Percentiles rank a stretch among this genome's conserved stretches.
phyloP scores from a whole-genome alignment of 2,329 filamentous ascomycete genomes.

The Hypoxylon sp. region DNA sequence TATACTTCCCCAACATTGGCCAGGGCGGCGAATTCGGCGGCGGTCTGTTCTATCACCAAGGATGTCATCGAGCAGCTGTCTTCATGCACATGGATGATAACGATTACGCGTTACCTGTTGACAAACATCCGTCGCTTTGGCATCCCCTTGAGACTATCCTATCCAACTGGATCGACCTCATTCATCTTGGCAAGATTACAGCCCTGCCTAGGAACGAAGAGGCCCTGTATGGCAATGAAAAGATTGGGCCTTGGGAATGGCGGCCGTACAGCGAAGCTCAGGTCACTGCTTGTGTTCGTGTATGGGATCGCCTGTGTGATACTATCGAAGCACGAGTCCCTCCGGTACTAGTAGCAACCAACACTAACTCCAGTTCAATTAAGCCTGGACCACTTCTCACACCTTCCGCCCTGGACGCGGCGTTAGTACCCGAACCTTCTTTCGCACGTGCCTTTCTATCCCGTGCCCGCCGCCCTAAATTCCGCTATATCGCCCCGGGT shows the following conservation, averaged over 20 bases:
- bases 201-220: conserved; percentile 35
- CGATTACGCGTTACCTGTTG: conserved; percentile 35
- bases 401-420: conserved; percentile 24
- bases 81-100: conserved; percentile 38
- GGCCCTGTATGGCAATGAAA: conserved; percentile 31
- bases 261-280: conserved; percentile 44
- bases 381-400: conserved; percentile 20
- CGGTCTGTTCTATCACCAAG: conserved; percentile 46
- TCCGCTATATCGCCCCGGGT: conserved; percentile 34
- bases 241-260: conserved; percentile 45
- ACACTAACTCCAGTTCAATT: neutral
- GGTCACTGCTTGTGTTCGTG: conserved; percentile 36
- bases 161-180: conserved; percentile 41
- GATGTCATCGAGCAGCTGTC: conserved; percentile 37
- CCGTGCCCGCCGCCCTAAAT: conserved; percentile 34
- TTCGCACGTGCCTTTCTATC: conserved; percentile 38
- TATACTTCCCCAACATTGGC: conserved; percentile 37
- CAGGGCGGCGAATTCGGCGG: conserved; percentile 33
- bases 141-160: conserved; percentile 43
- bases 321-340: conserved; percentile 40
- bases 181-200: conserved; percentile 40
- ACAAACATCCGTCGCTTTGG: conserved; percentile 36
- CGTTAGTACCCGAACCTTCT: conserved; percentile 27
- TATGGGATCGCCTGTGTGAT: conserved; percentile 40
- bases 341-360: neutral